These are phyloP conservation scores for Penicillium longicatenatum DNA, from an alignment of 495 filamentous ascomycete species.

Conservation along the genomic window DNA sequence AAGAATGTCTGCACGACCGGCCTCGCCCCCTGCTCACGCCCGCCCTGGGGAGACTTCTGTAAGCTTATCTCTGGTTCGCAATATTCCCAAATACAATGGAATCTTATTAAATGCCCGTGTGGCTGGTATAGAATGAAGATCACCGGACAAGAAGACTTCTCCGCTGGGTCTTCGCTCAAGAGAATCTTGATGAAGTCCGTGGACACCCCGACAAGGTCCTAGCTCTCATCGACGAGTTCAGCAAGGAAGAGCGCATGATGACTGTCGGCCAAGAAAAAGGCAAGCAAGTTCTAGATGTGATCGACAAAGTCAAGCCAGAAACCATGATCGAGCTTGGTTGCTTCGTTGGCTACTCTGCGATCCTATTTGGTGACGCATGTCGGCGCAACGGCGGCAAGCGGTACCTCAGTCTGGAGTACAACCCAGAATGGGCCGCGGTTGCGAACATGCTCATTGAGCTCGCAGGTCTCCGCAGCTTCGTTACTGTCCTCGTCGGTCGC, in stretches of 20 bases:
- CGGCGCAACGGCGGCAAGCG: constrained; percentile 57
- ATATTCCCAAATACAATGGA: background rate
- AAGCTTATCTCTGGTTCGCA: background rate
- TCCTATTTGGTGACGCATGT: constrained; percentile 67
- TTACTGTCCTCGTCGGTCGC: constrained; percentile 66
- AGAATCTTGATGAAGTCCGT: constrained; percentile 58
- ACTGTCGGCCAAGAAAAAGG: constrained; percentile 78
- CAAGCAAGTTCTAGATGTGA: constrained; percentile 63
- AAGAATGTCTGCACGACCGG: constrained; percentile 7
- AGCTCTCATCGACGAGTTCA: constrained; percentile 71
- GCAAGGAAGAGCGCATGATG: constrained; percentile 67
- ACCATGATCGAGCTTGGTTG: constrained; percentile 79
- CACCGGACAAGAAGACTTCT: constrained; percentile 75
- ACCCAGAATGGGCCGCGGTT: constrained; percentile 67
- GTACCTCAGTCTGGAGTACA: constrained; percentile 69
- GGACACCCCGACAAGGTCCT: constrained; percentile 66
- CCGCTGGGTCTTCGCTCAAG: constrained; percentile 63
- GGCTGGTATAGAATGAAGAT: constrained; percentile 49
- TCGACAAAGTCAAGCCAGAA: constrained; percentile 62
- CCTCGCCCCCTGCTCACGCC: constrained; percentile 14
- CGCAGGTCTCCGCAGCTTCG: constrained; percentile 65
- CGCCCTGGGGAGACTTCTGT: constrained; percentile 16
- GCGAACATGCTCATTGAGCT: constrained; percentile 63
- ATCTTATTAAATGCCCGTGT: background rate
- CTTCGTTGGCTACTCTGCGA: constrained; percentile 79